Percentiles rank a stretch among this genome's conserved stretches.
Evolutionary conservation across 1,284 basidiomycete species (phyloP).

Genomic region (Sphagnurus paluster): DNA sequence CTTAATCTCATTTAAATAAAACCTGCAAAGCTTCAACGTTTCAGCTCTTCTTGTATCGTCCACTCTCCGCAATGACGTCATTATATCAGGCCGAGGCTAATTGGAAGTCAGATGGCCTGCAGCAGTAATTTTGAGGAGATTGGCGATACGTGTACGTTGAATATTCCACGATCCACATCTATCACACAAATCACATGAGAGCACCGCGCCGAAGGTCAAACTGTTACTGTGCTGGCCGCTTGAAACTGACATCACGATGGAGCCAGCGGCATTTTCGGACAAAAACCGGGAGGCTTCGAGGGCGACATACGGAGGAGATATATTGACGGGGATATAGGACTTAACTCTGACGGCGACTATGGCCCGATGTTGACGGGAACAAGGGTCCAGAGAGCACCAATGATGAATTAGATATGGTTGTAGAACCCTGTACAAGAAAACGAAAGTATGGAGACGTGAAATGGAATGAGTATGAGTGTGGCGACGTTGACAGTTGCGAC

Average conservation of each 20-base stretch:
- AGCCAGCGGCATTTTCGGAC: conserved; percentile 2
- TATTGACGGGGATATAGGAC: conserved; percentile 2
- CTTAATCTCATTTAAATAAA: too few species aligned
- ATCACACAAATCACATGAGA: not conserved
- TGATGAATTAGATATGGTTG: conserved; percentile 17
- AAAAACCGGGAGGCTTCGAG: too few species aligned
- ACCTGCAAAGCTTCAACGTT: too few species aligned
- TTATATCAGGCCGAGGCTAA: too few species aligned
- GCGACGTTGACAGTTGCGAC: conserved; percentile 5
- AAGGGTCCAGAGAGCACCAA: conserved; percentile 7
- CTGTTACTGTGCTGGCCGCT: too few species aligned
- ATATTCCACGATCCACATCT: too few species aligned
- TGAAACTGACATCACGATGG: not conserved
- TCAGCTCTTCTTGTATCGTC: too few species aligned
- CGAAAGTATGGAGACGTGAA: conserved; percentile 8
- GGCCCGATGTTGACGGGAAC: conserved; percentile 6
- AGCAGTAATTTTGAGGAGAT: too few species aligned
- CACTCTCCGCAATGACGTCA: too few species aligned
- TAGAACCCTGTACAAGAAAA: conserved; percentile 15
- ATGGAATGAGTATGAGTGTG: conserved; percentile 10
- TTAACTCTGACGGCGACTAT: conserved; percentile 7
- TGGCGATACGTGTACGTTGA: too few species aligned
- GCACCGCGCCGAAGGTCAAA: too few species aligned
- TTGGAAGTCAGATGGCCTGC: too few species aligned
- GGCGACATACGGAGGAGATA: not conserved